A percentile compares a stretch with the other conserved stretches of the same genome.
Evolutionary conservation across 202 grass and related monocot species (phyloP).

Genomic region (Elaeis oleifera): DNA sequence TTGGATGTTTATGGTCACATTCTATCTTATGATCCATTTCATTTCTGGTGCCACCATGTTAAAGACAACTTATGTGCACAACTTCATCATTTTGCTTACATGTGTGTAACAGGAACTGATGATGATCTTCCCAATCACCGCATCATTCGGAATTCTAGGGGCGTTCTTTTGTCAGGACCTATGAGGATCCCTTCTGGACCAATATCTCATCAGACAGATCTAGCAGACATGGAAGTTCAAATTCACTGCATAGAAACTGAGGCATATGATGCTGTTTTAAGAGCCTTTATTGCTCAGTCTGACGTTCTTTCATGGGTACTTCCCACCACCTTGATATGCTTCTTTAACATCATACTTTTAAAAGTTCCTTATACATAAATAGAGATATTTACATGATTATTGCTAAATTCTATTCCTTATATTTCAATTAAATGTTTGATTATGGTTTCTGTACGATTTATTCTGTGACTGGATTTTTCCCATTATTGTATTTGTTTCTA

Average conservation of each 20-base stretch:
- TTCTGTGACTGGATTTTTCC: conserved; percentile 20
- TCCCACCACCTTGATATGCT: not conserved
- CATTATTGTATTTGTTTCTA: conserved; percentile 11
- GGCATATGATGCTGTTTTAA: conserved; percentile 54
- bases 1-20: too few species aligned
- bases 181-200: too few species aligned
- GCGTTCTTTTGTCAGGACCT: too few species aligned
- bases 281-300: conserved; percentile 50
- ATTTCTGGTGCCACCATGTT: too few species aligned
- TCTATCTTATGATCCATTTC: too few species aligned
- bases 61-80: too few species aligned
- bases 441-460: not conserved
- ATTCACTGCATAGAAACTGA: conserved; percentile 44
- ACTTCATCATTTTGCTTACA: too few species aligned
- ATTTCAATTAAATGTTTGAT: conserved; percentile 19
- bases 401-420: conserved; percentile 1
- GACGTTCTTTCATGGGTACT: conserved; percentile 49
- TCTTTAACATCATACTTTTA: not conserved
- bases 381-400: too few species aligned
- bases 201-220: conserved; percentile 12
- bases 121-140: too few species aligned
- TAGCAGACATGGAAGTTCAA: conserved; percentile 34
- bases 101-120: too few species aligned
- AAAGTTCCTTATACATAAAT: too few species aligned
- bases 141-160: too few species aligned